Base-by-base conservation (phyloP, 2,329 filamentous ascomycete species). In the Berkeleyomyces rouxiae region DNA sequence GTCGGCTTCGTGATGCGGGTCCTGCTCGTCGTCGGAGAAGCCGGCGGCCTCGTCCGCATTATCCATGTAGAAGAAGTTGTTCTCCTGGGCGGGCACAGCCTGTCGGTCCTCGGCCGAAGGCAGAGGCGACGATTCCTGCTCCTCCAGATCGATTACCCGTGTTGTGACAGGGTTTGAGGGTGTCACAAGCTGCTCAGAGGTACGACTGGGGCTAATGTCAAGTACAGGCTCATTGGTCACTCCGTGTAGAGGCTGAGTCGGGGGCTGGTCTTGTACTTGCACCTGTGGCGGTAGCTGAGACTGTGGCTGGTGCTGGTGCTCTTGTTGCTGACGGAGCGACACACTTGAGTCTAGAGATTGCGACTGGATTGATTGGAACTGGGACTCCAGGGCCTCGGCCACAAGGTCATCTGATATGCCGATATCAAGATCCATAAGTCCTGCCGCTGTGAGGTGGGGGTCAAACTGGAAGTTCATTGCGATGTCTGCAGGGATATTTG, bases 31-130 rank as follows among this genome's bases (percentile, higher is more conserved):
- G 42, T 86, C 82, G 23, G 84, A 82, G 1, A 81, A 82, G 42
- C 82, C 81, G 7, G 74, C 77, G 74, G 84, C 81, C 31, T 79
- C 83, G n/a, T 76, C 78, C 65, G 85, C 82, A 62, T 86, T 82
- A 46, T 82, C 80, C 62, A 77, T 76, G 59, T 79, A 75, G 67
- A 79, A 78, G 61, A 78, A 76, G 63, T 76, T 7, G 11, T 55
- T 55, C 11, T 47, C 42, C 23, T 36, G 31, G 5, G 44, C 42
- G 7, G 47, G 59, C 11, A 46, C 10, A 10, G 58, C n/a, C 5
- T 62, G 16, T 13, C 9, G 23, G 3, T 33, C 53, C 9, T 39
- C 10, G 23, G 51, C 55, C 37, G 39, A 46, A 16, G 46, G 11
- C 4, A 9, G 61, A 7, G 46, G 40, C 31, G 16, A 16, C 11